phyloP scores from a whole-genome alignment of 1,284 basidiomycete genomes.

The Cutaneotrichosporon sp. region DNA sequence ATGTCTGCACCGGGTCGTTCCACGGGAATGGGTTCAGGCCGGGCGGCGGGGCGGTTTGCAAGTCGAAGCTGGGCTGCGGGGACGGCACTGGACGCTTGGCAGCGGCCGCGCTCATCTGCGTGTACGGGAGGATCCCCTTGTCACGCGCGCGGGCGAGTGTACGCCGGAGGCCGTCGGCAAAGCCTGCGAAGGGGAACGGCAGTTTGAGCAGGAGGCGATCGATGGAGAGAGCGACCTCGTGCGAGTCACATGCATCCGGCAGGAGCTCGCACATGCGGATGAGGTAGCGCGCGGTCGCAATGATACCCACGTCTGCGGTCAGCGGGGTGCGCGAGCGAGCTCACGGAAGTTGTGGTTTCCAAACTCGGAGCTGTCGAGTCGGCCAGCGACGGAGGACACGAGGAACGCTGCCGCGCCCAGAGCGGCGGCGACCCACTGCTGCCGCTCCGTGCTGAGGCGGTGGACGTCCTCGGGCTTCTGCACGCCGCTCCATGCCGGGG shows the following conservation, averaged over 20 bases:
- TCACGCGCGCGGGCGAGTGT: conserved; percentile 20
- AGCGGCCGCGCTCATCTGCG: conserved; percentile 14
- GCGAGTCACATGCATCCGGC: conserved; percentile 18
- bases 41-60: conserved; percentile 5
- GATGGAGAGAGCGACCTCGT: conserved; percentile 24
- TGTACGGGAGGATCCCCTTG: conserved; percentile 19
- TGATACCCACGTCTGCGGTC: conserved; percentile 23
- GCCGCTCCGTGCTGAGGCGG: conserved; percentile 16
- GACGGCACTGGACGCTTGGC: conserved; percentile 2
- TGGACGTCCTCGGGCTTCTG: conserved; percentile 17
- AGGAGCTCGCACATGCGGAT: conserved; percentile 28
- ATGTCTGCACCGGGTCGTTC: conserved; percentile 20
- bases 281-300: conserved; percentile 26
- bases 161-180: conserved; percentile 20
- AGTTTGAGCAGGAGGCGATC: conserved; percentile 24
- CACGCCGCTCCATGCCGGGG: conserved; percentile 22
- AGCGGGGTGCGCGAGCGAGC: not conserved
- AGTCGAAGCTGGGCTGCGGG: conserved; percentile 5
- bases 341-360: conserved; percentile 26
- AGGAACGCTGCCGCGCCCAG: conserved; percentile 18
- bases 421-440: conserved; percentile 18
- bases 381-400: conserved; percentile 12
- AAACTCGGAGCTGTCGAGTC: conserved; percentile 11
- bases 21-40: conserved; percentile 27
- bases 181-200: conserved; percentile 15